Base-by-base conservation (phyloP, 768 basidiomycete species). In the Suillus fuscotomentosus region DNA sequence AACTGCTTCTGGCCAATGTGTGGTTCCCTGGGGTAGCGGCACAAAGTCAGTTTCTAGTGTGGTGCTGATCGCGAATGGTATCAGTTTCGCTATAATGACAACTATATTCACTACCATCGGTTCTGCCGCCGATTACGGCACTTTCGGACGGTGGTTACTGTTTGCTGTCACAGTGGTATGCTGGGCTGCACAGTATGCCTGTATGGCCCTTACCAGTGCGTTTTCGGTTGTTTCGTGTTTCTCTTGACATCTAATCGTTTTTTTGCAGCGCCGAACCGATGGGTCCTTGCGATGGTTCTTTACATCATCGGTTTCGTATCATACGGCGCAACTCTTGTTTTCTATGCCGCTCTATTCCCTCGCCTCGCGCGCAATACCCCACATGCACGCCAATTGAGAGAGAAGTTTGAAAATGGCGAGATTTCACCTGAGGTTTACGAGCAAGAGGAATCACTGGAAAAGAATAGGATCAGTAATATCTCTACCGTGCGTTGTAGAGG, bases 381-480 rank as follows among this genome's bases (percentile, higher is more conserved):
- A 3, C 88, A 84, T 67, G 79, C 91, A 5, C 83, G 87, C 15
- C 73, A 73, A 2, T 75, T 92, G 3, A 78, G 81, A 42, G 83
- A 82, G 57, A 83, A 80, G 68, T 87, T 83, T 62, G 87, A 88
- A 57, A 79, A 78, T 0, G 88, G 89, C 0, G 84, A 88, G 64
- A 85, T 88, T 13, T 69, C 79, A 0, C 75, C 77, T 15, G 88
- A 88, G 61, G 87, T 83, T 66, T 92, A 89, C 67, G 92, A 93
- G 69, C 71, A 67, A 20, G 91, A 91, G 70, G 91, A 93, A 69
- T 90, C 88, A 39, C 69, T 94, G 51, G 90, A 94, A 77, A 92
- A 92, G 82, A 95, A 92, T 66, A 78, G 88, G 66, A 90, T 95
- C 64, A 91, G 92, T 70, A 94, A 92, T 69, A 90, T 93, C 67